Percentiles rank a stretch among this genome's conserved stretches.
These are phyloP conservation scores for Alternaria gaisen DNA, from an alignment of 2,329 filamentous ascomycete genomes.

Conservation along the genomic window DNA sequence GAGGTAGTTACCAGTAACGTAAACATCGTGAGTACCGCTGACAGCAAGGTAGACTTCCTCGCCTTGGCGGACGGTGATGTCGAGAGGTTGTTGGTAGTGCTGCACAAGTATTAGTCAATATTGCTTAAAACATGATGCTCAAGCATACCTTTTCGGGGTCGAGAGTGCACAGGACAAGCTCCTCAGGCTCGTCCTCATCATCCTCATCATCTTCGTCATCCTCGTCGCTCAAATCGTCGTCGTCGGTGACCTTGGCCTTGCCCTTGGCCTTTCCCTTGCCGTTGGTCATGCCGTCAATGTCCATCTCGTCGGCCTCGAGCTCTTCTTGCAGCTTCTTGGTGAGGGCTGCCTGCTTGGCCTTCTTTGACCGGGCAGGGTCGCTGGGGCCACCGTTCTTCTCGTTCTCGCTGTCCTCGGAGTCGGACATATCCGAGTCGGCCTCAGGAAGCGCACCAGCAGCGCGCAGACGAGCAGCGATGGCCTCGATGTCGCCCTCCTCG, in stretches of 20 bases:
- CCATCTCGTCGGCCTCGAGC: constrained; percentile 75
- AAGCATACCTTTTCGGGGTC: constrained; percentile 85
- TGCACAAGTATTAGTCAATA: constrained; percentile 56
- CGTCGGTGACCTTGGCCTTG: constrained; percentile 72
- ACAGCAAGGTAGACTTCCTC: constrained; percentile 95
- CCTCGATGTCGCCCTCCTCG: constrained; percentile 55
- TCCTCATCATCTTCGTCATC: constrained; percentile 61
- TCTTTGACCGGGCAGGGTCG: constrained; percentile 88
- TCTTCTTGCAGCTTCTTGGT: constrained; percentile 79
- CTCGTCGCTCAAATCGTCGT: constrained; percentile 77
- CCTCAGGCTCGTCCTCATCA: constrained; percentile 73
- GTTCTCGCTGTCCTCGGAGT: constrained; percentile 68
- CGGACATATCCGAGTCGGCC: constrained; percentile 49
- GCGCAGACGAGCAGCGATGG: constrained; percentile 49
- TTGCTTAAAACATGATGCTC: constrained; percentile 33
- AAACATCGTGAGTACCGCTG: constrained; percentile 86
- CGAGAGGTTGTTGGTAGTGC: constrained; percentile 94
- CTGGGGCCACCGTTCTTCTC: constrained; percentile 89
- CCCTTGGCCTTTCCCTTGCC: constrained; percentile 61
- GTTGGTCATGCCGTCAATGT: constrained; percentile 67
- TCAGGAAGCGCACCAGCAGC: constrained; percentile 47
- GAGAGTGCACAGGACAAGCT: constrained; percentile 94
- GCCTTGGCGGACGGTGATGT: constrained; percentile 88
- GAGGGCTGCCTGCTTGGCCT: constrained; percentile 80
- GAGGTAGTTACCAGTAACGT: constrained; percentile 96